Evolutionary conservation across 164 flowering plant species (phyloP).

Genomic region (Berberis thunbergii): DNA sequence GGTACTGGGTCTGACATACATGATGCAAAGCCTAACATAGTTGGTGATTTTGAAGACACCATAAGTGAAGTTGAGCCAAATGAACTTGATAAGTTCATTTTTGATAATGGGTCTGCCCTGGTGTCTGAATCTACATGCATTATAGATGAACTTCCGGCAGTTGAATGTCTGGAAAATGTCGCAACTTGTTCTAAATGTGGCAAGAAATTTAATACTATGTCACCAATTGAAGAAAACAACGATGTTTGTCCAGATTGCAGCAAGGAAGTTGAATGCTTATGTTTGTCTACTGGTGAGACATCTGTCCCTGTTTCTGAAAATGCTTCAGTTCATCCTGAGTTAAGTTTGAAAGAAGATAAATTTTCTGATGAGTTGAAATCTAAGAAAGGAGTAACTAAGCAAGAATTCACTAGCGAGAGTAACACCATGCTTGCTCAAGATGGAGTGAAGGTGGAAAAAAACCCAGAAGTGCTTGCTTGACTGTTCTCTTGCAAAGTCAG

Average conservation of each 20-base stretch:
- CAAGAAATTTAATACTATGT: conserved; percentile 22
- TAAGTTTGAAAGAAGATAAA: conserved; percentile 15
- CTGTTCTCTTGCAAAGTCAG: conserved; percentile 17
- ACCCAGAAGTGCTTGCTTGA: conserved; percentile 17
- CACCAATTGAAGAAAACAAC: conserved; percentile 23
- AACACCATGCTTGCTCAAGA: conserved; percentile 16
- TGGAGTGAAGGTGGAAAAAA: conserved; percentile 16
- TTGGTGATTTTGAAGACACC: conserved; percentile 17
- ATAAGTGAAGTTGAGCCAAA: conserved; percentile 17
- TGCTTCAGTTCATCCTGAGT: conserved; percentile 10
- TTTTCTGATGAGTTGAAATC: conserved; percentile 10
- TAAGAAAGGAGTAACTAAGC: conserved; percentile 11
- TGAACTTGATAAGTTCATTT: conserved; percentile 20
- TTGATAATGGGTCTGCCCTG: conserved; percentile 13
- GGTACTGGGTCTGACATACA: conserved; percentile 18
- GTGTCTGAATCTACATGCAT: conserved; percentile 19
- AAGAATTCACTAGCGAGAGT: conserved; percentile 13
- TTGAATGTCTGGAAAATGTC: conserved; percentile 17
- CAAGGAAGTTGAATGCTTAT: conserved; percentile 17
- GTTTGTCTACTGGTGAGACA: conserved; percentile 8
- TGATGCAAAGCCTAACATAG: conserved; percentile 17
- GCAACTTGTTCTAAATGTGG: conserved; percentile 54
- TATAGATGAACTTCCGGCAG: conserved; percentile 17
- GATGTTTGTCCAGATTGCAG: conserved; percentile 54
- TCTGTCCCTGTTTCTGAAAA: conserved; percentile 9